Evolutionary conservation across 1,284 basidiomycete genomes (phyloP).

Genomic region (Sphagnurus paluster): DNA sequence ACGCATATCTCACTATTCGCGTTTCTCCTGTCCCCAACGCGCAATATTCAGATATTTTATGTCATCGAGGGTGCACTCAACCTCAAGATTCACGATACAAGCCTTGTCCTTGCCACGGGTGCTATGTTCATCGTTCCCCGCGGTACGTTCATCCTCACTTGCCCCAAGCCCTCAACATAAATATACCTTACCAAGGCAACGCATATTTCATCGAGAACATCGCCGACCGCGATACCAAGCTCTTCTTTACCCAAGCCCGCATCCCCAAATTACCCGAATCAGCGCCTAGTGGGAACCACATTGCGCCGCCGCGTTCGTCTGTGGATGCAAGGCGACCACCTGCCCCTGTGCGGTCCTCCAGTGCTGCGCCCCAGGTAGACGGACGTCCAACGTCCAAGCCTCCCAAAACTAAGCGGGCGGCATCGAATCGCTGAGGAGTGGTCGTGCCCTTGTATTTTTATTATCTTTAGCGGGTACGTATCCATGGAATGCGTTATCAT

Average conservation of each 20-base stretch:
- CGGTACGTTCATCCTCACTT: conserved; percentile 59
- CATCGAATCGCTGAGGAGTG: conserved; percentile 9
- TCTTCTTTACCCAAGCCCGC: conserved; percentile 94
- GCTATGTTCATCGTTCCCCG: conserved; percentile 91
- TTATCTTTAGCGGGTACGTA: too few relatives aligned
- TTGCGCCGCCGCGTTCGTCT: conserved; percentile 13
- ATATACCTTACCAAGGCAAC: conserved; percentile 62
- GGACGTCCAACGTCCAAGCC: conserved; percentile 11
- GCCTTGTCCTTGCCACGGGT: conserved; percentile 77
- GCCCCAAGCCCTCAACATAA: not conserved
- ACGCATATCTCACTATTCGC: conserved; percentile 22
- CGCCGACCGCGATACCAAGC: conserved; percentile 70
- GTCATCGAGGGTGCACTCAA: conserved; percentile 87
- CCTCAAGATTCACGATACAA: conserved; percentile 80
- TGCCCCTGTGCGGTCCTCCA: conserved; percentile 13
- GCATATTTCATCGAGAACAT: conserved; percentile 91
- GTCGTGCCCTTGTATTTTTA: too few relatives aligned
- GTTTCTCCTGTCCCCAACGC: too few relatives aligned
- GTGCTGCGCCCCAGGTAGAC: conserved; percentile 10
- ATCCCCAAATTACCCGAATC: conserved; percentile 44
- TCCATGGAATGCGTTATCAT: too few relatives aligned
- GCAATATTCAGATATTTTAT: conserved; percentile 73
- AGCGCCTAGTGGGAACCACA: not conserved
- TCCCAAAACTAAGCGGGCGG: conserved; percentile 12
- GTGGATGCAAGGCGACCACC: conserved; percentile 6